These are phyloP conservation scores for Trichocladium antarcticum DNA, from an alignment of 495 filamentous ascomycete genomes.

Conservation along the genomic window DNA sequence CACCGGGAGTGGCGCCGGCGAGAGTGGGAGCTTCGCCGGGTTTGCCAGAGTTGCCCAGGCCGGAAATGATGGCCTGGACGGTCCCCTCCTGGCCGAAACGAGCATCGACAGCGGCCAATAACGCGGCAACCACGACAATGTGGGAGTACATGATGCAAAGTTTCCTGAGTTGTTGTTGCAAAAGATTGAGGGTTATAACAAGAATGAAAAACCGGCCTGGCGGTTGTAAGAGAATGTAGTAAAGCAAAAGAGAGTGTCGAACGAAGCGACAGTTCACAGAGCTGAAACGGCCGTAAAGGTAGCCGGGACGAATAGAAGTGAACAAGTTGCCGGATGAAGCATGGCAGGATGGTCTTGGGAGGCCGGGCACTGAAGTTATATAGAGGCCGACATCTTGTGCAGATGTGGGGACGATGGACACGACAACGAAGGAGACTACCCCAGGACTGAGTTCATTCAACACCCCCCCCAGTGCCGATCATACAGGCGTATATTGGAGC, in stretches of 20 bases:
- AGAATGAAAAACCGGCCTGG: conserved; percentile 29
- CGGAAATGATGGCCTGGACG: conserved; percentile 34
- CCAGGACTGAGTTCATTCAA: conserved; percentile 12
- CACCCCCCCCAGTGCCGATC: conserved; percentile 25
- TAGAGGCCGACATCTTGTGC: conserved; percentile 8
- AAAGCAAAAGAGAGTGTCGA: conserved; percentile 33
- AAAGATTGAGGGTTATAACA: conserved; percentile 4
- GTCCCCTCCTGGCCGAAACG: conserved; percentile 46
- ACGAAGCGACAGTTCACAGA: conserved; percentile 40
- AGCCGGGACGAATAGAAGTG: conserved; percentile 16
- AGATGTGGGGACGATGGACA: conserved; percentile 11
- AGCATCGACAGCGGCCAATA: conserved; percentile 41
- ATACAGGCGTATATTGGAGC: conserved; percentile 20
- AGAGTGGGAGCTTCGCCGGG: conserved; percentile 46
- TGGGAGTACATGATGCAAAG: conserved; percentile 43
- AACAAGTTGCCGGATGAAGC: conserved; percentile 26
- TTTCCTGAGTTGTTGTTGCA: no score
- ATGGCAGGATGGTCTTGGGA: conserved; percentile 25
- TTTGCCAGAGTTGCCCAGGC: conserved; percentile 37
- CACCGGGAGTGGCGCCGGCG: conserved; percentile 40
- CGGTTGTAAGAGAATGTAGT: conserved; percentile 24
- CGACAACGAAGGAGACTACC: conserved; percentile 13
- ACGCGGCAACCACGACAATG: conserved; percentile 27
- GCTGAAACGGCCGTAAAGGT: conserved; percentile 30
- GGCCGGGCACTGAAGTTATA: conserved; percentile 19